A percentile compares a stretch with the other conserved stretches of the same genome.
Evolutionary conservation across 1,284 basidiomycete genomes (phyloP).

Genomic region (Apiotrichum porosum): DNA sequence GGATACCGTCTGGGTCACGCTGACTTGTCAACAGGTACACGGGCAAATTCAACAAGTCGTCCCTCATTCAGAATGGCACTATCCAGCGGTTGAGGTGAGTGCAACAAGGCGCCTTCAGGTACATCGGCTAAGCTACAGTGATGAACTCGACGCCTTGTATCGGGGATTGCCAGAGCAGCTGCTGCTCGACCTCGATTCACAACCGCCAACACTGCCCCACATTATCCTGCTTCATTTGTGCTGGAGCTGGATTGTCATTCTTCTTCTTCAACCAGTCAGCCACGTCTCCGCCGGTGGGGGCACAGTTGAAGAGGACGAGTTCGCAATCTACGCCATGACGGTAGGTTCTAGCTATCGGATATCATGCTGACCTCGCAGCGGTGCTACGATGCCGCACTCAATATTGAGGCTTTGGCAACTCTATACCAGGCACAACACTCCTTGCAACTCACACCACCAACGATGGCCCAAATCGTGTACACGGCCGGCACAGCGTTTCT

Average conservation of each 20-base stretch:
- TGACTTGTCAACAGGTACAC: slow-evolving; percentile 7
- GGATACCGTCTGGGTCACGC: not conserved
- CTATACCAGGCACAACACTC: slow-evolving; percentile 59
- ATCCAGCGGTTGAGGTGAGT: slow-evolving; percentile 10
- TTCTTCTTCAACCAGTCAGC: slow-evolving; percentile 60
- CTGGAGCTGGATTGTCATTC: slow-evolving; percentile 61
- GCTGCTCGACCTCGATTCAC: slow-evolving; percentile 52
- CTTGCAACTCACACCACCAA: slow-evolving; percentile 60
- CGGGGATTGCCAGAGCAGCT: slow-evolving; percentile 54
- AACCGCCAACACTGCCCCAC: slow-evolving; percentile 56
- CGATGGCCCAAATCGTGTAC: slow-evolving; percentile 61
- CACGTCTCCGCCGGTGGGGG: slow-evolving; percentile 3
- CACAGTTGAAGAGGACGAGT: not conserved
- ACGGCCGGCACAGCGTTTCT: slow-evolving; percentile 56
- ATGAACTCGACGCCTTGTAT: slow-evolving; percentile 58
- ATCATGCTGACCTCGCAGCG: slow-evolving; percentile 28
- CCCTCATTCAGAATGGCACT: slow-evolving; percentile 4
- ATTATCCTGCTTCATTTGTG: slow-evolving; percentile 61
- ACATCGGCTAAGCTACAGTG: too few species aligned
- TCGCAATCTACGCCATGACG: slow-evolving; percentile 8
- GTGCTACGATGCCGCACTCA: slow-evolving; percentile 61
- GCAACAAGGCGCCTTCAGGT: too few species aligned
- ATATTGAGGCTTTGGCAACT: slow-evolving; percentile 58
- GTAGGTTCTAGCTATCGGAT: not conserved
- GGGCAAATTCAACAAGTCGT: slow-evolving; percentile 2